Base-by-base conservation (phyloP, 1,284 basidiomycete species). In the Stereum hirsutum region DNA sequence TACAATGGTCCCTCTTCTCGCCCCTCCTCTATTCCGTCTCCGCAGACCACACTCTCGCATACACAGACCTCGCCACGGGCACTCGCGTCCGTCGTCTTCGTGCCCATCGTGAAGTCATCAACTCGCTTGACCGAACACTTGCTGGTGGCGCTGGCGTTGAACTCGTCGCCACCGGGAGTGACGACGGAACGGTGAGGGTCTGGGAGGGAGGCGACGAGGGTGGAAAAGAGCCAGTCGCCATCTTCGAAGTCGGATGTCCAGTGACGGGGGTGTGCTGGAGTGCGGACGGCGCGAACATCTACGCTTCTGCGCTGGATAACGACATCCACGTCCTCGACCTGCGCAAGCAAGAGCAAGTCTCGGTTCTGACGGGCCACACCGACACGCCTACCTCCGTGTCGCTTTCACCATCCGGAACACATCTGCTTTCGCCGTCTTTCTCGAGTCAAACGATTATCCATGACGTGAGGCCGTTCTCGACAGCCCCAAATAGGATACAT, bases 241-340 rank as follows among this genome's bases (percentile, higher is more conserved):
- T 82, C 26, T 86, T 91, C 54, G 81, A 91, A 50, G 58, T 95
- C 37, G 88, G 87, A 2, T 87, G 88, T 55, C 92, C 93, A 0
- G 85, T 90, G 23, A 96, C 92, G n/a, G 74, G 85, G 0, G 91
- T 95, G 0, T 87, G 85, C 56, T 96, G 90, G 91, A 86, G 88
- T 53, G 78, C 77, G 31, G 92, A 96, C 56, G 93, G 89, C 0
- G 74, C 86, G 49, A 85, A 78, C 49, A 71, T 93, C 45, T 96
- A 89, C 52, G 78, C 89, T n/a, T 90, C 84, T 7, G 91, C 88
- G 6, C 62, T 97, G 53, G 93, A 96, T 63, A 97, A 97, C 53
- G 89, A 90, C 59, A 83, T 96, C 49, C 90, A 95, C 59, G 92
- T 91, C 20, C 92, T 87, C 58, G 91, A 95, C 63, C 65, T 95